Base-by-base conservation (phyloP, 2,329 filamentous ascomycete genomes). In the Teratosphaeria gauchensis region DNA sequence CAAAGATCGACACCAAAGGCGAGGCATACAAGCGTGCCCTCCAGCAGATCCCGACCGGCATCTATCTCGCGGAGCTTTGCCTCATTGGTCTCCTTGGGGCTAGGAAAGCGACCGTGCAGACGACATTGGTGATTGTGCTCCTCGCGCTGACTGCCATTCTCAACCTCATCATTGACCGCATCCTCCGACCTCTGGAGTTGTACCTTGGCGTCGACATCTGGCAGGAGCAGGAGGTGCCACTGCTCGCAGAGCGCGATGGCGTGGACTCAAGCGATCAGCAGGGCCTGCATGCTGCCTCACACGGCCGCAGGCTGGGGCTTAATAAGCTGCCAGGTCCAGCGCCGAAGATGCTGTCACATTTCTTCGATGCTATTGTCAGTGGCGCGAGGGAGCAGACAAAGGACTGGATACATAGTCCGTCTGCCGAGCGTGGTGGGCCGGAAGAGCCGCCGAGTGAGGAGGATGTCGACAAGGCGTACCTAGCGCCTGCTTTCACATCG, bases 31-130 rank as follows among this genome's bases (percentile, higher is more conserved):
- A 74, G 56, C 74, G 75, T 30, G 77, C 77, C 4, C 62, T 80
- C 30, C 73, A 76, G 58, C 77, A 80, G 54, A 71, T 80, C 38
- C 73, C 75, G 9, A 75, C 74, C 3, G 77, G 77, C 55, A 68
- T 79, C 16, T 80, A 79, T 58, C 69, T 80, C 4, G 75, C 76
- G 8, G 74, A 79, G 60, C 67, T 76, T n/a, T 78, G 76, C 59
- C 68, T 80, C 24, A 76, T 79, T 6, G 77, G 77, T 53, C 69
- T 79, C 19, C 76, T 79, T 61, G 68, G 72, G 2, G 73, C 69
- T 6, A 61, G 73, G 1, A 69, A 71, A 53, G 72, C 75, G 1
- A 66, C 69, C 7, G 75, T 72, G 0, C 76, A 77, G n/a, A 68
- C 77, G 7, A 67, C 70, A 4, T 69, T 78, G 54, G 76, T 77